These are phyloP conservation scores for Geoglossum cookeanum DNA, from an alignment of 2,329 filamentous ascomycete genomes.

Conservation along the genomic window DNA sequence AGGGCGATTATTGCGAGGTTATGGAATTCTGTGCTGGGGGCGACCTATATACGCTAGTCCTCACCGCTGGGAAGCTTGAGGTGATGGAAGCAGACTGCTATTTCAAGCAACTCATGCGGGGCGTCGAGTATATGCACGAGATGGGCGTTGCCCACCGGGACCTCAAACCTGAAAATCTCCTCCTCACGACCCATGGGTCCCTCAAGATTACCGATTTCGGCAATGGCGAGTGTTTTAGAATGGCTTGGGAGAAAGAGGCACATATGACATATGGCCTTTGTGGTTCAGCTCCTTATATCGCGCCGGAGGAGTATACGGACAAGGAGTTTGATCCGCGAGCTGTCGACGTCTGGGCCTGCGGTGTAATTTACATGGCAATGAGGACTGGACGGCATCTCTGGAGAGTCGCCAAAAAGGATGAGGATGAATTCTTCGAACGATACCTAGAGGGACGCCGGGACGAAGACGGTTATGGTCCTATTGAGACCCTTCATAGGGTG, in stretches of 20 bases:
- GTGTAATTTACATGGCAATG: conserved; percentile 99
- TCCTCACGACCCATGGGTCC: conserved; percentile 77
- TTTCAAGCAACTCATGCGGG: conserved; percentile 98
- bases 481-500: conserved; percentile 88
- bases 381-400: conserved; percentile 86
- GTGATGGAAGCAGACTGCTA: conserved; percentile 90
- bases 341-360: conserved; percentile 97
- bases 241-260: conserved; percentile 97
- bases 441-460: conserved; percentile 86
- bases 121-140: conserved; percentile 96
- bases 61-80: conserved; percentile 80
- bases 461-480: conserved; percentile 89
- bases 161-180: conserved; percentile 87
- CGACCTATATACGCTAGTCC: conserved; percentile 82
- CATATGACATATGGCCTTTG: conserved; percentile 97
- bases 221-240: conserved; percentile 96
- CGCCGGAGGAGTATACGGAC: conserved; percentile 87
- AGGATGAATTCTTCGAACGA: conserved; percentile 91
- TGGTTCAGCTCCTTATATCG: conserved; percentile 91
- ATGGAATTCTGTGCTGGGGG: conserved; percentile 99
- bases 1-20: conserved; percentile 95
- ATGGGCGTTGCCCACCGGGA: conserved; percentile 98
- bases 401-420: conserved; percentile 90
- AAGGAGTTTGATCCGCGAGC: conserved; percentile 92
- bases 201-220: conserved; percentile 98